Evolutionary conservation across 805 yeast species (phyloP).

Genomic region (Blastobotrys chiropterorum): DNA sequence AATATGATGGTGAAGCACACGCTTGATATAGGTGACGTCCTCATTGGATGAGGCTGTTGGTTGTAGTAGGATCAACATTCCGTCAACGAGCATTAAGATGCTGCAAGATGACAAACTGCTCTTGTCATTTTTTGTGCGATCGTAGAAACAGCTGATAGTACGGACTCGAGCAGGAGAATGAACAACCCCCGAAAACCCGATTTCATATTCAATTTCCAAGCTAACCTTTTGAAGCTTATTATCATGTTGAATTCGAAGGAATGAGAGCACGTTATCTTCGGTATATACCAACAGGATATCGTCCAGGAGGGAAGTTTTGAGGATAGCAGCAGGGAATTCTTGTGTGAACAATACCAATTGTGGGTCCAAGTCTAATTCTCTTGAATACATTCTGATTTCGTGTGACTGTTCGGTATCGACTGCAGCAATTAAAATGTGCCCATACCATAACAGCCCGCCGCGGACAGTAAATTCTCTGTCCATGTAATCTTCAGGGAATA

Average conservation of each 20-base stretch:
- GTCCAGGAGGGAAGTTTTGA: constrained; percentile 26
- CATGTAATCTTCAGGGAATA: constrained; percentile 33
- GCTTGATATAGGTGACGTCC: constrained; percentile 18
- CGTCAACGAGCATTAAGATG: constrained; percentile 32
- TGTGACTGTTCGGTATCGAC: constrained; percentile 25
- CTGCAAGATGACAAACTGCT: background rate
- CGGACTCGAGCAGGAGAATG: constrained; percentile 36
- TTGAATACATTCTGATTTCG: constrained; percentile 33
- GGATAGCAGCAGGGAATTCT: constrained; percentile 28
- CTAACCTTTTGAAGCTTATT: constrained; percentile 13
- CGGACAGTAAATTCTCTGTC: constrained; percentile 31
- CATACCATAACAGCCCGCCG: constrained; percentile 37
- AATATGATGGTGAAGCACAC: constrained; percentile 29
- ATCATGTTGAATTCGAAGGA: constrained; percentile 22
- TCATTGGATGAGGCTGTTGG: constrained; percentile 5
- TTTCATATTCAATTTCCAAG: constrained; percentile 28
- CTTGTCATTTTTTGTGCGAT: background rate
- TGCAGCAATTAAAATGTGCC: constrained; percentile 31
- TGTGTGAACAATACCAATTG: constrained; percentile 27
- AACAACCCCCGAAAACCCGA: constrained; percentile 32
- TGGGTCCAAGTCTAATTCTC: constrained; percentile 30
- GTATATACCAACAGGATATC: constrained; percentile 32
- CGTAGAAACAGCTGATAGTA: constrained; percentile 24
- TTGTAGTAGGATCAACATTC: constrained; percentile 29
- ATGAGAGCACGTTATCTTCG: constrained; percentile 26